Conservation (phyloP, 2,329 filamentous ascomycete genomes). For the Phoma sp. region DNA sequence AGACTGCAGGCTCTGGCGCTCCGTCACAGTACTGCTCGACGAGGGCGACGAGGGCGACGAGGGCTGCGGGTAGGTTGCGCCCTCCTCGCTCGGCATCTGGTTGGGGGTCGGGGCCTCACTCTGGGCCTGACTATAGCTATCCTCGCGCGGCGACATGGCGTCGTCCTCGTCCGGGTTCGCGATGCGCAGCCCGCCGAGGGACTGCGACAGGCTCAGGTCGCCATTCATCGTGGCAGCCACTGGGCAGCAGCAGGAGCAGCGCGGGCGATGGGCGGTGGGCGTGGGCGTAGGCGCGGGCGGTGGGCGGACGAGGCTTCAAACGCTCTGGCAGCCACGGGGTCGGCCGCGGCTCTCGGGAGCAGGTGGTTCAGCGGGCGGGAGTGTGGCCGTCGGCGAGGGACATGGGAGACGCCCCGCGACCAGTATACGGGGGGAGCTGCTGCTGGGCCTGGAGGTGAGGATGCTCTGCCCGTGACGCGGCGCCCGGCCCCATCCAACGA, state of each 20-base stretch:
- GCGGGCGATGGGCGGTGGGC: slow-evolving; percentile 23
- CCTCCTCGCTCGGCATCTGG: too few species aligned
- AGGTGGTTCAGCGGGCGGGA: slow-evolving; percentile 23
- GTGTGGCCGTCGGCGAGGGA: slow-evolving; percentile 26
- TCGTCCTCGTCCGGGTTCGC: slow-evolving; percentile 88
- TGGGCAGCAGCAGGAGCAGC: slow-evolving; percentile 29
- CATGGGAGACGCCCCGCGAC: slow-evolving; percentile 41
- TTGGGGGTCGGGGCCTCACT: too few species aligned
- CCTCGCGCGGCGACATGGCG: slow-evolving; percentile 26
- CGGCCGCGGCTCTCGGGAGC: slow-evolving; percentile 25
- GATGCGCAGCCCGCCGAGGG: slow-evolving; percentile 91
- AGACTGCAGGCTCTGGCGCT: slow-evolving; percentile 27
- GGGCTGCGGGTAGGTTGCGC: slow-evolving; percentile 18
- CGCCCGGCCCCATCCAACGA: slow-evolving; percentile 26
- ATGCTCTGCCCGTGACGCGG: slow-evolving; percentile 23
- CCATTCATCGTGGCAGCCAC: slow-evolving; percentile 72
- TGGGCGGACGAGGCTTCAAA: slow-evolving; percentile 12
- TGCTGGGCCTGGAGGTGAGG: slow-evolving; percentile 24
- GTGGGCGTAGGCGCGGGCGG: slow-evolving; percentile 10
- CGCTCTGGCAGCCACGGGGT: slow-evolving; percentile 28
- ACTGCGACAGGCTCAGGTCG: slow-evolving; percentile 89
- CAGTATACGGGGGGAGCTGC: slow-evolving; percentile 25
- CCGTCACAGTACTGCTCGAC: slow-evolving; percentile 49
- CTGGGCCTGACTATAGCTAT: neutral
- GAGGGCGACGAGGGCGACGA: slow-evolving; percentile 41